Conservation (phyloP, 768 basidiomycete genomes). For the Coprinellus micaceus region DNA sequence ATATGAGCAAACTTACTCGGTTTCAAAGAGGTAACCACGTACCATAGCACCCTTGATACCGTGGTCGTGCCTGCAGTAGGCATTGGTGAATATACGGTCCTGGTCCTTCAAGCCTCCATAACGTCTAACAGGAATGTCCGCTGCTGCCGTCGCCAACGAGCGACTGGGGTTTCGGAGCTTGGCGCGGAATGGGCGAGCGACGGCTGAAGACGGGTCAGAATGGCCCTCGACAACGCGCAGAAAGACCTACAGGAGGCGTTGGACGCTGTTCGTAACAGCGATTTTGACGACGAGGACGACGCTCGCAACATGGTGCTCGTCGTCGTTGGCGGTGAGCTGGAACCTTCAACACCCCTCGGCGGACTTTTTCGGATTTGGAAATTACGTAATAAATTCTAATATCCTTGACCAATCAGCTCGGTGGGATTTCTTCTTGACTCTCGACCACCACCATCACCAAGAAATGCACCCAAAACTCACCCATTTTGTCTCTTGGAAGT, state of each 20-base stretch:
- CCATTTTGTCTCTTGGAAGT: no score
- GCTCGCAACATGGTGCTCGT: slow-evolving; percentile 33
- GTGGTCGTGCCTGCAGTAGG: slow-evolving; percentile 84
- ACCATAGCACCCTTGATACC: slow-evolving; percentile 91
- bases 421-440: no score
- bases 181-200: slow-evolving; percentile 30
- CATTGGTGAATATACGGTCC: slow-evolving; percentile 91
- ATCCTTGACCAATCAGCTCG: slow-evolving; percentile 9
- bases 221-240: not conserved
- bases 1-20: not conserved
- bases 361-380: slow-evolving; percentile 28
- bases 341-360: slow-evolving; percentile 12
- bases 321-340: slow-evolving; percentile 27
- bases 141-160: slow-evolving; percentile 68
- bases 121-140: slow-evolving; percentile 81
- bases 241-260: slow-evolving; percentile 26
- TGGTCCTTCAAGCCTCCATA: slow-evolving; percentile 96
- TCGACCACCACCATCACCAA: no score
- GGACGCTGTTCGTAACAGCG: slow-evolving; percentile 30
- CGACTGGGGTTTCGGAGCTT: slow-evolving; percentile 33
- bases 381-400: slow-evolving; percentile 4
- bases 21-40: slow-evolving; percentile 19
- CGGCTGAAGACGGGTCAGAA: slow-evolving; percentile 13
- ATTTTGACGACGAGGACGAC: slow-evolving; percentile 33
- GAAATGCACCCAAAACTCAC: no score